Evolutionary conservation across 2,329 filamentous ascomycete genomes (phyloP).

Genomic region (Hypoxylon sp.): DNA sequence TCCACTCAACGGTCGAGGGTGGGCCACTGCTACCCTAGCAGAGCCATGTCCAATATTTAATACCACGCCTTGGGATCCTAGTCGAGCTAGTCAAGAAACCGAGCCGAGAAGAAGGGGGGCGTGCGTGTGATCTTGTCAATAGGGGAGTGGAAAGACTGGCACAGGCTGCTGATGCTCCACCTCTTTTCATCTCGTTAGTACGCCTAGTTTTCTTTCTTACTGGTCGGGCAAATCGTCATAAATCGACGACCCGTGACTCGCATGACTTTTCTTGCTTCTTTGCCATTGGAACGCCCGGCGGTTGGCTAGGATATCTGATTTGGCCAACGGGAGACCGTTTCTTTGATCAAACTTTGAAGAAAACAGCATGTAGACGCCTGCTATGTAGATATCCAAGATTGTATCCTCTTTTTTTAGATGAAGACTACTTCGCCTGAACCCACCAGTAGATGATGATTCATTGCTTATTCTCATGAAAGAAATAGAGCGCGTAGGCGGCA

Average conservation of each 20-base stretch:
- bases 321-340: conserved; percentile 38
- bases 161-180: conserved; percentile 49
- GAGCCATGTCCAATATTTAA: conserved; percentile 49
- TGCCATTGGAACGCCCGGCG: conserved; percentile 43
- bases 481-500: conserved; percentile 26
- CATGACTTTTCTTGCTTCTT: conserved; percentile 48
- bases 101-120: conserved; percentile 45
- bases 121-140: conserved; percentile 49
- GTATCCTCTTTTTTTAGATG: conserved; percentile 30
- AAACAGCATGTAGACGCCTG: conserved; percentile 8
- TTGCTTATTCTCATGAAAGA: conserved; percentile 9
- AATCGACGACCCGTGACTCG: conserved; percentile 53
- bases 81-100: conserved; percentile 41
- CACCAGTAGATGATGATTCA: conserved; percentile 23
- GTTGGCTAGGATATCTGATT: conserved; percentile 43
- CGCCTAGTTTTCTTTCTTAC: conserved; percentile 39
- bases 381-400: conserved; percentile 24
- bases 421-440: conserved; percentile 31
- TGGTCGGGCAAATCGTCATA: conserved; percentile 52
- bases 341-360: conserved; percentile 34
- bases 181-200: conserved; percentile 48
- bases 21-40: conserved; percentile 47
- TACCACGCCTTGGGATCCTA: conserved; percentile 45
- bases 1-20: conserved; percentile 48
- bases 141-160: conserved; percentile 30